Evolutionary conservation across 1,284 basidiomycete genomes (phyloP).

Genomic region (Ganoderma multipileum): DNA sequence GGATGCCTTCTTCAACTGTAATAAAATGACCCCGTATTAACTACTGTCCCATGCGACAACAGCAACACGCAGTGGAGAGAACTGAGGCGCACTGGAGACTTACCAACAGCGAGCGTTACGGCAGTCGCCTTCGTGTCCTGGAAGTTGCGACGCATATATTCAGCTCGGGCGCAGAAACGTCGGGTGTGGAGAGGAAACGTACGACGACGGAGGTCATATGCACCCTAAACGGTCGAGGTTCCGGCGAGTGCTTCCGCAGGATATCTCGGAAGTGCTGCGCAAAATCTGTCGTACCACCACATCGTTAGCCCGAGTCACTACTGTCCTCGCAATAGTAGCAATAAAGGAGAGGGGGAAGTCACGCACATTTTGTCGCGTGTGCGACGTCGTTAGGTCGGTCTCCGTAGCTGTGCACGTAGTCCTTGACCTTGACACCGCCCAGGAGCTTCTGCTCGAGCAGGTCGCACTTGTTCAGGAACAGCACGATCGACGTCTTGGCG

Average conservation of each 20-base stretch:
- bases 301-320: not conserved
- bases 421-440: slow-evolving; percentile 62
- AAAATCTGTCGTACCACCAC: slow-evolving; percentile 40
- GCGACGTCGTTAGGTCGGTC: slow-evolving; percentile 44
- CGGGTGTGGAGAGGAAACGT: slow-evolving; percentile 36
- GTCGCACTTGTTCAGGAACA: slow-evolving; percentile 54
- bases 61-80: slow-evolving; percentile 1
- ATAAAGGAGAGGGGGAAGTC: not conserved
- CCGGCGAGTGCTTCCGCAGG: slow-evolving; percentile 43
- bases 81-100: slow-evolving; percentile 31
- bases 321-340: not conserved
- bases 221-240: slow-evolving; percentile 69
- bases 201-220: slow-evolving; percentile 80
- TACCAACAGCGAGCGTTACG: slow-evolving; percentile 67
- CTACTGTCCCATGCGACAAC: slow-evolving; percentile 17
- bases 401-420: slow-evolving; percentile 56
- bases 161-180: slow-evolving; percentile 5
- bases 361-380: slow-evolving; percentile 46
- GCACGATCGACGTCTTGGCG: slow-evolving; percentile 44
- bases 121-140: slow-evolving; percentile 76
- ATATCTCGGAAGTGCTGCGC: slow-evolving; percentile 50
- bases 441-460: slow-evolving; percentile 71
- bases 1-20: slow-evolving; percentile 54
- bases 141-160: slow-evolving; percentile 9
- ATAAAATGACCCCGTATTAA: slow-evolving; percentile 14